Evolutionary conservation across 441 rosid genomes (phyloP).

Genomic region (Breynia disticha): DNA sequence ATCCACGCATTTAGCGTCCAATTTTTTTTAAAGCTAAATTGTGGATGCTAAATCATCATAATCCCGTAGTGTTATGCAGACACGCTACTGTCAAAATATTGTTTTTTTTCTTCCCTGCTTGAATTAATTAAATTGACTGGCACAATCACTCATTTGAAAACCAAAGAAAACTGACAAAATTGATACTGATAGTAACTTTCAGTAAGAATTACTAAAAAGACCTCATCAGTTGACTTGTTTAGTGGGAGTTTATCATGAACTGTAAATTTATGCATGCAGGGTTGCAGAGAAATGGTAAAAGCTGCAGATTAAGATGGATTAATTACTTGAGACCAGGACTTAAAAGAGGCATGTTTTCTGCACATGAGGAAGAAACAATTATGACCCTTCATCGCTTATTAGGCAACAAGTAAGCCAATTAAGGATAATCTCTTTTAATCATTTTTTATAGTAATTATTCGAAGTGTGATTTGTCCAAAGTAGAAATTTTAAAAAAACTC

Average conservation of each 20-base stretch:
- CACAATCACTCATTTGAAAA: too few relatives aligned
- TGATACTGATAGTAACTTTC: constrained; percentile 4
- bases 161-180: background rate
- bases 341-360: constrained; percentile 47
- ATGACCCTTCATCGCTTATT: constrained; percentile 51
- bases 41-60: too few relatives aligned
- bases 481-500: too few relatives aligned
- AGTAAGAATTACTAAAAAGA: constrained; percentile 10
- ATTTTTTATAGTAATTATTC: too few relatives aligned
- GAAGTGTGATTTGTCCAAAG: too few relatives aligned
- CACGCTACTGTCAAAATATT: too few relatives aligned
- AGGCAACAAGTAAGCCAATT: constrained; percentile 71
- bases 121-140: too few relatives aligned
- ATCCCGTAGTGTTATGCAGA: too few relatives aligned
- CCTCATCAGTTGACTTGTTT: constrained; percentile 8
- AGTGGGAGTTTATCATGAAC: background rate
- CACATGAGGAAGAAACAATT: constrained; percentile 57
- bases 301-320: constrained; percentile 85
- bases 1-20: too few relatives aligned
- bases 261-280: constrained; percentile 28
- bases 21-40: too few relatives aligned
- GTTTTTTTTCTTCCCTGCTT: too few relatives aligned
- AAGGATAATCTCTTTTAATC: too few relatives aligned
- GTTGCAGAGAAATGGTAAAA: constrained; percentile 81
- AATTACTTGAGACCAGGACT: constrained; percentile 83